Conservation (phyloP, 129 eudicot species). For the Flaveria ramosissima region DNA sequence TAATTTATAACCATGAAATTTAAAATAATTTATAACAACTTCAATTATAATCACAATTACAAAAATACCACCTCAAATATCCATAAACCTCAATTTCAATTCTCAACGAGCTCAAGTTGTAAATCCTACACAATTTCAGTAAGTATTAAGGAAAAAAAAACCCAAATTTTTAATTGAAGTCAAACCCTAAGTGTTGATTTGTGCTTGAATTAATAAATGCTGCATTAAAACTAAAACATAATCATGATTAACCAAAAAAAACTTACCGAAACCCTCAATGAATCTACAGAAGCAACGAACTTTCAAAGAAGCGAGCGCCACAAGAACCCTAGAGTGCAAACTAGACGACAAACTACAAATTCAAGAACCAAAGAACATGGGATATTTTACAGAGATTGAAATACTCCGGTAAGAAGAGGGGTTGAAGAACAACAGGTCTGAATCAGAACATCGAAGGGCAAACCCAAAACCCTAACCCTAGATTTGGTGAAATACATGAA, state of each 20-base stretch:
- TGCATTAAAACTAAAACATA: neutral
- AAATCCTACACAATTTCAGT: neutral
- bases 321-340: conserved; percentile 34
- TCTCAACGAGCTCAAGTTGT: neutral
- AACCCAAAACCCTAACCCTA: conserved; percentile 49
- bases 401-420: neutral
- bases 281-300: conserved; percentile 29
- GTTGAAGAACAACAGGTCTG: conserved; percentile 7
- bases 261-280: conserved; percentile 41
- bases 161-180: conserved; percentile 18
- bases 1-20: too few relatives aligned
- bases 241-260: conserved; percentile 1
- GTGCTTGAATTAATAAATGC: neutral
- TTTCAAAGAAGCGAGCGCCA: neutral
- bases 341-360: neutral
- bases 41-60: conserved; percentile 1
- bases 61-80: neutral
- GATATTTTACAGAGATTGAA: neutral
- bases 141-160: neutral
- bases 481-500: conserved; percentile 7
- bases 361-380: conserved; percentile 5
- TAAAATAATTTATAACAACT: neutral
- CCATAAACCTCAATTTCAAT: neutral
- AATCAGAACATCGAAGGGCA: conserved; percentile 13
- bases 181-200: conserved; percentile 27